Percentiles rank a stretch among this genome's conserved stretches.
phyloP scores from a whole-genome alignment of 495 filamentous ascomycete genomes.

The Penicillium taxi region DNA sequence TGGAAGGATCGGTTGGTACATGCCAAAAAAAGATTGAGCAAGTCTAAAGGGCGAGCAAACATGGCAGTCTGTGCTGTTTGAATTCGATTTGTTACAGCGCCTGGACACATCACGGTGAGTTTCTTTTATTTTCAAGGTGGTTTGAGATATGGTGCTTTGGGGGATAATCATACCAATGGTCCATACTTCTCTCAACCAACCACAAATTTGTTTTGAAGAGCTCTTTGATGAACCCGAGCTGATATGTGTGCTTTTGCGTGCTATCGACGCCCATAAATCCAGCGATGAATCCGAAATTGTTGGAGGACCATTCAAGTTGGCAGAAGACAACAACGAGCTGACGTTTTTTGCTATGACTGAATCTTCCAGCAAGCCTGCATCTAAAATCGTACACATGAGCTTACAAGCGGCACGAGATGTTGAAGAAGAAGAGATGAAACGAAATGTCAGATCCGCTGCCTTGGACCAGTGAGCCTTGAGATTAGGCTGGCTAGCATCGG shows the following conservation, averaged over 20 bases:
- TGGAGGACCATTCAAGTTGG: conserved; percentile 74
- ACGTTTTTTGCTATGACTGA: conserved; percentile 53
- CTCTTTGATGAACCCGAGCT: conserved; percentile 56
- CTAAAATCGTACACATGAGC: conserved; percentile 60
- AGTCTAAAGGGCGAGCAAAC: conserved; percentile 33
- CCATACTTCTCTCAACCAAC: conserved; percentile 78
- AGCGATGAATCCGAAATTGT: conserved; percentile 70
- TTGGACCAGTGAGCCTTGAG: conserved; percentile 54
- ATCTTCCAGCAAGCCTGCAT: conserved; percentile 53
- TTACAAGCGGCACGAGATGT: conserved; percentile 77
- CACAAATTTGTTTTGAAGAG: conserved; percentile 59
- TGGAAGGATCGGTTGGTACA: conserved; percentile 32
- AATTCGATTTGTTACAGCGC: conserved; percentile 28
- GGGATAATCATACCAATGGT: conserved; percentile 49
- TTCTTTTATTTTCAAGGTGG: neutral
- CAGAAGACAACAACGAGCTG: conserved; percentile 60
- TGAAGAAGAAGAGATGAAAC: conserved; percentile 58
- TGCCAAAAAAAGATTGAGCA: conserved; percentile 32
- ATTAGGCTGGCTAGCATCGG: conserved; percentile 17
- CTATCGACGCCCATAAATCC: conserved; percentile 60
- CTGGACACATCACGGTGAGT: conserved; percentile 8
- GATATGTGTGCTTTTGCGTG: conserved; percentile 42
- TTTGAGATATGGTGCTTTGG: neutral
- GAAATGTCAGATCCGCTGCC: conserved; percentile 64
- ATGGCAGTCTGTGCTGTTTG: conserved; percentile 35